Conservation (phyloP, 2,329 filamentous ascomycete genomes). For the Dryadomyces quercivorus region DNA sequence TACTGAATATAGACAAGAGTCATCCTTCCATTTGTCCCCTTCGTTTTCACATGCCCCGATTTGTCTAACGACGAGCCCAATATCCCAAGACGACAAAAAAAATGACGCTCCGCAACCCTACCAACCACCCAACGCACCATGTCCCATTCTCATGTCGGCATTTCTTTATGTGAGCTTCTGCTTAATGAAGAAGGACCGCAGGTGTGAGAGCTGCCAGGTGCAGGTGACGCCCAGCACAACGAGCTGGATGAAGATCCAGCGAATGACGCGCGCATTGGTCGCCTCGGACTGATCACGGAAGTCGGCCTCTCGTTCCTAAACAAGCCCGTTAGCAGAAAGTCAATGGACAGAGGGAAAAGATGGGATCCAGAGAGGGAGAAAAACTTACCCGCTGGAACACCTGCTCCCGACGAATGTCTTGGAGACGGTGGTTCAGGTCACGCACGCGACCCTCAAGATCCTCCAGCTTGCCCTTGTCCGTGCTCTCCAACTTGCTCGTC, state of each 20-base stretch:
- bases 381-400: slow-evolving; percentile 76
- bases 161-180: slow-evolving; percentile 80
- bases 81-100: neutral
- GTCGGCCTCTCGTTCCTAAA: slow-evolving; percentile 86
- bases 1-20: no score
- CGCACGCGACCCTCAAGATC: slow-evolving; percentile 80
- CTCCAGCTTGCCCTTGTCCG: slow-evolving; percentile 84
- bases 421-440: slow-evolving; percentile 76
- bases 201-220: slow-evolving; percentile 92
- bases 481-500: slow-evolving; percentile 85
- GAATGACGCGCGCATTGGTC: slow-evolving; percentile 82
- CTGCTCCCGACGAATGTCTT: slow-evolving; percentile 87
- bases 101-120: neutral
- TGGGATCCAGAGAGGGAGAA: neutral
- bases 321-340: neutral
- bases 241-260: slow-evolving; percentile 89
- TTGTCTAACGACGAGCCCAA: neutral
- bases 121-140: no score
- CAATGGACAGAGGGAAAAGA: neutral
- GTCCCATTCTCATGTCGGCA: neutral
- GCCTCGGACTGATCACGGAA: slow-evolving; percentile 95
- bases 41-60: neutral
- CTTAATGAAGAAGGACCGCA: slow-evolving; percentile 98
- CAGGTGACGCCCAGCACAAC: slow-evolving; percentile 76
- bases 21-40: neutral